Evolutionary conservation across 768 basidiomycete genomes (phyloP), one percentile per base, ranked within the genome.

Genomic region (Sutorius australiensis): DNA sequence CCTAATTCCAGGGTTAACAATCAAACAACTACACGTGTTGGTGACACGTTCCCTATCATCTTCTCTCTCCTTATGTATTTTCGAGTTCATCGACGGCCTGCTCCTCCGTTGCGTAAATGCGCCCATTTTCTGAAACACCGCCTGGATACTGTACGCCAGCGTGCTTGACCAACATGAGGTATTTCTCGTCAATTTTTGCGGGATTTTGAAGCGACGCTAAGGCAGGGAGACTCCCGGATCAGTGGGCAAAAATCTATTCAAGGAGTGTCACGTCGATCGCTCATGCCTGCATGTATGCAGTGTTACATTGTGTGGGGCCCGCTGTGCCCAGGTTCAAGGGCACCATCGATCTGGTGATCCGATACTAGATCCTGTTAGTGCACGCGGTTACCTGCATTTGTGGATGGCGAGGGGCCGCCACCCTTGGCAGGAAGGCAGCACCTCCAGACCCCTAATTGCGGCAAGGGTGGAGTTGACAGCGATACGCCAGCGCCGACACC

Each of bases 21-120:
- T 60, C 42, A 44, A 49, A 45, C 49, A 47, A 50, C 57, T 60
- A 71, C 72, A 73, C 72, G 72, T 73, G 72, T 72, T 59, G 61
- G 49, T 14, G 46, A 63, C 72, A 65, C 66, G 72, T 66, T 60
- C 44, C 51, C 48, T 55, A 32, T 56, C 51, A 36, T 65, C 58
- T 57, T 51, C 57, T 39, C 39, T 13, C 43, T 54, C 53, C 51
- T 61, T 71, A 48, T 58, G 50, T 63, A 60, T 56, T 48, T 32
- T 45, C 27, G 1, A 33, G 31, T 11, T 53, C 53, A 46, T 54
- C 63, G 37, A 21, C 39, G 14, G 38, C 54, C 44, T 57, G 61
- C 52, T 34, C 27, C 49, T 54, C 46, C 53, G 31, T 69, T 67
- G 69, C 65, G 65, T 69, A 69, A 69, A 58, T 50, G 53, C 57